phyloP scores from a whole-genome alignment of 2,329 filamentous ascomycete genomes.

The Lachnum nothofagi region DNA sequence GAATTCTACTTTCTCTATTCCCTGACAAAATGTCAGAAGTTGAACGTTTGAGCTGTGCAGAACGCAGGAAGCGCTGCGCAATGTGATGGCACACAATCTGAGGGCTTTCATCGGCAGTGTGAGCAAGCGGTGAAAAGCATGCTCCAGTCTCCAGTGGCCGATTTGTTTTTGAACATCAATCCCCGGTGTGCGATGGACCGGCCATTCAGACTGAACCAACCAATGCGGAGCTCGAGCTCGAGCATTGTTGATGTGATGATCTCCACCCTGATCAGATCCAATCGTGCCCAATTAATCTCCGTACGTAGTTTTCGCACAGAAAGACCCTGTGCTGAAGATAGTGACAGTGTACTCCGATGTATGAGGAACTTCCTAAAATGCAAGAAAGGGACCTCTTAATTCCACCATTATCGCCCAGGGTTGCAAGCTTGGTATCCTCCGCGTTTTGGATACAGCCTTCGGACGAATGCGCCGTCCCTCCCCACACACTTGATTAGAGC shows the following conservation, averaged over 20 bases:
- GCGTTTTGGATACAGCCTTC: slow-evolving; percentile 16
- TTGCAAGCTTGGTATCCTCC: slow-evolving; percentile 11
- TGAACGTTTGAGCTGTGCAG: neutral
- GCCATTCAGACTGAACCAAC: neutral
- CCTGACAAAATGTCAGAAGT: neutral
- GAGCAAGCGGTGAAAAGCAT: neutral
- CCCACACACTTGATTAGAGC: slow-evolving; percentile 10
- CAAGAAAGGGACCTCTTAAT: neutral
- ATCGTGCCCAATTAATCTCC: slow-evolving; percentile 13
- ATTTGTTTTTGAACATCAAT: slow-evolving; percentile 6
- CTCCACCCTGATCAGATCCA: too few species aligned
- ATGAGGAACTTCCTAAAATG: slow-evolving; percentile 3
- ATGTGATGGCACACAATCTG: too few species aligned
- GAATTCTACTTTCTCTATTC: too few species aligned
- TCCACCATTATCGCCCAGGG: neutral
- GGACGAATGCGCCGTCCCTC: slow-evolving; percentile 16
- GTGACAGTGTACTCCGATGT: neutral
- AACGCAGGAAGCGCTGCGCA: neutral
- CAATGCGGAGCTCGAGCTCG: slow-evolving; percentile 16
- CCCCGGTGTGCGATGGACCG: slow-evolving; percentile 5
- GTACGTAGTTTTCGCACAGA: neutral
- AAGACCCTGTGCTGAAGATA: neutral
- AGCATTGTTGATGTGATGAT: slow-evolving; percentile 9
- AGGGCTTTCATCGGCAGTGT: neutral
- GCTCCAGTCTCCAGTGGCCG: neutral